Conservation (phyloP, 805 yeast genomes). For the Ogataea ramenticola region DNA sequence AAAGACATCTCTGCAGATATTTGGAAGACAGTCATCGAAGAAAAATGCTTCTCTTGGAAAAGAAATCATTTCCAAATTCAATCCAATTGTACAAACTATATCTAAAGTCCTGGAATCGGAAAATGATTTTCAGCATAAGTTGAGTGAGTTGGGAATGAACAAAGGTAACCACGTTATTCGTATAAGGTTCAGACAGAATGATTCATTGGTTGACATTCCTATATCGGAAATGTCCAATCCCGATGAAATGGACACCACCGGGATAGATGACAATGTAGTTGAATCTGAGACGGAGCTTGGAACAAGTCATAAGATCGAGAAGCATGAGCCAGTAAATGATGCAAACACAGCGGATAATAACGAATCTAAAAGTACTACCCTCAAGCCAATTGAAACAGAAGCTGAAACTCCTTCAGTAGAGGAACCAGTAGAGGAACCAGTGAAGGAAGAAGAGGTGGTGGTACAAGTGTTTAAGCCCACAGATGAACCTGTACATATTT, state of each 20-base stretch:
- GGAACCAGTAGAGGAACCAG: background rate
- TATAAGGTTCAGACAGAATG: conserved; percentile 13
- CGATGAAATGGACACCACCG: background rate
- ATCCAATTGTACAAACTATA: conserved; percentile 19
- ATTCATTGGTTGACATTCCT: background rate
- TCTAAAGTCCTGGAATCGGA: conserved; percentile 10
- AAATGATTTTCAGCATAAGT: conserved; percentile 14
- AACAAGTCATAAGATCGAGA: background rate
- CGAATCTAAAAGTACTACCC: background rate
- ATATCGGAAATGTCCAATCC: background rate
- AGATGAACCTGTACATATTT: conserved; percentile 4
- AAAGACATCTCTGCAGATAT: conserved; percentile 2
- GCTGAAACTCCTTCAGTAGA: background rate
- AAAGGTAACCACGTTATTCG: conserved; percentile 22
- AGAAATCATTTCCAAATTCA: conserved; percentile 1
- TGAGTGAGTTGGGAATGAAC: conserved; percentile 18
- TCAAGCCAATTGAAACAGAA: background rate
- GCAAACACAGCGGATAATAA: too few species aligned
- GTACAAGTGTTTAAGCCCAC: conserved; percentile 14
- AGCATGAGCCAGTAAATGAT: background rate
- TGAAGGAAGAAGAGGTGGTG: conserved; percentile 1
- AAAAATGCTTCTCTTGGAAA: background rate
- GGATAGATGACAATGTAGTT: too few species aligned
- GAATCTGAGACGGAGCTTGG: too few species aligned
- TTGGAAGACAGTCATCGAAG: conserved; percentile 4